Conservation (phyloP, 2,329 filamentous ascomycete species). For the Trichophyton verrucosum region DNA sequence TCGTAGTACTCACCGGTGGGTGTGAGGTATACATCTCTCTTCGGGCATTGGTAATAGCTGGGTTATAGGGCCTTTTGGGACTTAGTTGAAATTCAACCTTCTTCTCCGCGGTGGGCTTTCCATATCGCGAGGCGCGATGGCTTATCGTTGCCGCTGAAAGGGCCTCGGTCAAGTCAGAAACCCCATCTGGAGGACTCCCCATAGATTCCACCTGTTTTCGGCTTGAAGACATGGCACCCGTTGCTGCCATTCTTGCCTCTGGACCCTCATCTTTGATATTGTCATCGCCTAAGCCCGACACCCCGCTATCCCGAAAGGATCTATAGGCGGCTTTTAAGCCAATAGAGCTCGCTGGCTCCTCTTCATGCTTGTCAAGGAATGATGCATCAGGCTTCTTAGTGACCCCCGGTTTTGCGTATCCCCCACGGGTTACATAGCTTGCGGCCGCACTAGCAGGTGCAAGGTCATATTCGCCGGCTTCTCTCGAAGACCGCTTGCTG, state of each 20-base stretch:
- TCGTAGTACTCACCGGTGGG: constrained; percentile 57
- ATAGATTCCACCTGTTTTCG: constrained; percentile 52
- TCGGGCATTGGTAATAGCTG: constrained; percentile 53
- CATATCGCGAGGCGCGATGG: constrained; percentile 31
- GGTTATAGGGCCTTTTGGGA: constrained; percentile 46
- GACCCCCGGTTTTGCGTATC: background rate
- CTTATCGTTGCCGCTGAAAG: constrained; percentile 61
- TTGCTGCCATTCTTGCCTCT: constrained; percentile 59
- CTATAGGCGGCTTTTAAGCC: constrained; percentile 63
- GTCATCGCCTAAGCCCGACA: constrained; percentile 19
- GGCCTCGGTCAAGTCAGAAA: constrained; percentile 53
- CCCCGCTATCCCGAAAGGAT: constrained; percentile 29
- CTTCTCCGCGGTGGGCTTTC: constrained; percentile 8
- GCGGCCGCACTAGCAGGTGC: background rate
- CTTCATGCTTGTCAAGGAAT: background rate
- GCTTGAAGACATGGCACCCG: constrained; percentile 51
- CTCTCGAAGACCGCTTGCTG: background rate
- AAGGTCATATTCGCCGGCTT: background rate
- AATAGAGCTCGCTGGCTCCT: constrained; percentile 38
- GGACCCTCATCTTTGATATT: constrained; percentile 43
- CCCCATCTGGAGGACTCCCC: constrained; percentile 35
- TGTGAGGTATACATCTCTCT: constrained; percentile 63
- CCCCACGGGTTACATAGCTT: background rate
- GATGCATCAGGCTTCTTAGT: background rate
- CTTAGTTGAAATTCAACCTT: constrained; percentile 36